Base-by-base conservation (phyloP, 2,329 filamentous ascomycete genomes). In the Penicillium sp. region DNA sequence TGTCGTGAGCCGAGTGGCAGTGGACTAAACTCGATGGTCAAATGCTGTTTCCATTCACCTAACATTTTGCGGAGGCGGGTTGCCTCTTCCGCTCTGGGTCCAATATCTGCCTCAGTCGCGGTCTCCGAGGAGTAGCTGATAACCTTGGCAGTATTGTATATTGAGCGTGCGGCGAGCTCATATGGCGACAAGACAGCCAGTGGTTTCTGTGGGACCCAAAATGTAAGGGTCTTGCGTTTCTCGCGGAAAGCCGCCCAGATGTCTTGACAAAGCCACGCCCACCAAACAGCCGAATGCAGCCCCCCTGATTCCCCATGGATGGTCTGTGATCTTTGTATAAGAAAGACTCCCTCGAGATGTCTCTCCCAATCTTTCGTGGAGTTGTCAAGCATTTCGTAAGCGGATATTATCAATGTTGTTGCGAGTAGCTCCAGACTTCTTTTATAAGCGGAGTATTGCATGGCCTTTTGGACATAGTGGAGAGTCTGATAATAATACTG, bases 251-350 rank as follows among this genome's bases (percentile, higher is more conserved):
- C 67, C 7, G 67, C 67, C 62, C 67, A 67, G 8, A 67, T 53
- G 40, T 70, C 67, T 50, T 70, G 65, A n/a, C 62, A 61, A 7
- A 69, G 61, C 67, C 67, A 70, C 7, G 65, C 63, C 67, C 67
- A 69, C 65, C 67, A 70, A 1, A 67, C 66, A 4, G 66, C 66
- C 3, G 58, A 54, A 45, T 63, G 59, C 2, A 70, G 43, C 6
- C 67, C 67, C 0, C 54, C 55, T 2, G 67, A 61, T 8, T 66
- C 65, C 18, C 66, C 66, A 49, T 70, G 60, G 34, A 69, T 66
- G 2, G 51, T 56, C 45, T 69, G 67, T 3, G 65, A 67, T 42
- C 65, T 58, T 41, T 68, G 65, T 11, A 70, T 68, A 9, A 61
- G 54, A 22, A 65, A 67, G 5, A 69, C 62, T 1, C 67, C 67